These are phyloP conservation scores for Cupressus sempervirens DNA, from an alignment of 75 land plant genomes.

Conservation along the genomic window DNA sequence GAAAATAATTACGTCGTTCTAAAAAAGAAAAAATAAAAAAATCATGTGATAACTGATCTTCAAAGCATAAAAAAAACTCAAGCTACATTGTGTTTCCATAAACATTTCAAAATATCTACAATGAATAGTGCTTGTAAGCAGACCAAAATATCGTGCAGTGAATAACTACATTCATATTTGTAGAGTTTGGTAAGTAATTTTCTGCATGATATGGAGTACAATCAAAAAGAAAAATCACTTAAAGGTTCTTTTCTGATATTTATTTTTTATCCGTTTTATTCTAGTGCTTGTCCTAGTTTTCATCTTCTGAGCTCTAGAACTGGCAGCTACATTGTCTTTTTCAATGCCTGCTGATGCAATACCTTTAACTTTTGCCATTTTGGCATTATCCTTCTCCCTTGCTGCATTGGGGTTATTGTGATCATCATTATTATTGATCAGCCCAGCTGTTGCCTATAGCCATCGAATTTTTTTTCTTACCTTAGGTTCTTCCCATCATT, in stretches of 20 bases:
- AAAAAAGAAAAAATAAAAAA: too few relatives aligned
- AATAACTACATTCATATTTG: not conserved
- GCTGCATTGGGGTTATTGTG: not conserved
- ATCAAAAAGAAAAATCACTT: slow-evolving; percentile 16
- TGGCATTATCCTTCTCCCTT: not conserved
- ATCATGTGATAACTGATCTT: not conserved
- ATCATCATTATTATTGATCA: slow-evolving; percentile 4
- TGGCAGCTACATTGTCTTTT: slow-evolving; percentile 60
- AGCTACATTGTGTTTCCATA: not conserved
- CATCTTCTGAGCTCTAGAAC: slow-evolving; percentile 55
- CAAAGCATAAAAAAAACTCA: too few relatives aligned
- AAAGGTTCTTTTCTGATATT: slow-evolving; percentile 49
- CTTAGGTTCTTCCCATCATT: too few relatives aligned
- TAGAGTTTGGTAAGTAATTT: not conserved
- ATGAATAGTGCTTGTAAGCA: too few relatives aligned
- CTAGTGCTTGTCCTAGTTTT: slow-evolving; percentile 45
- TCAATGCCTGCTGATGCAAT: not conserved
- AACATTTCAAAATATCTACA: too few relatives aligned
- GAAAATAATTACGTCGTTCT: not conserved
- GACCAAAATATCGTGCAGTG: not conserved
- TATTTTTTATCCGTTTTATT: slow-evolving; percentile 59
- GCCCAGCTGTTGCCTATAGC: not conserved
- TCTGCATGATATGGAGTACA: not conserved
- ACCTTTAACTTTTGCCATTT: not conserved
- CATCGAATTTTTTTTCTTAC: not conserved